phyloP scores from a whole-genome alignment of 2,329 filamentous ascomycete species.

The Hirsutella rhossiliensis region DNA sequence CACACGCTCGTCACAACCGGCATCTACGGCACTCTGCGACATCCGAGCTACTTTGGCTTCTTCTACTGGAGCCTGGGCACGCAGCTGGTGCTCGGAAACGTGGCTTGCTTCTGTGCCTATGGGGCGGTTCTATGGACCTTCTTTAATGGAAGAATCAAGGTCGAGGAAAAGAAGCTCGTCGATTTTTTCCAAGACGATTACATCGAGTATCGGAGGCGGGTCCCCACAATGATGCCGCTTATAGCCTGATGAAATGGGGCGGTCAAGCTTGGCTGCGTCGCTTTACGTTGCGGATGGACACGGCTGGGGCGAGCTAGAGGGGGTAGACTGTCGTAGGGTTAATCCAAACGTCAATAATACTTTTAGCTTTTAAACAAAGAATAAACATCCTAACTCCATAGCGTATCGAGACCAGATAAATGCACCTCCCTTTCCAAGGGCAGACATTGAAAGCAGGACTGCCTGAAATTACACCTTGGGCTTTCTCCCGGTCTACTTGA shows the following conservation, averaged over 20 bases:
- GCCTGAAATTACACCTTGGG: no score
- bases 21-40: conserved; percentile 63
- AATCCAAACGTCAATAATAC: neutral
- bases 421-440: no score
- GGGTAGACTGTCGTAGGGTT: neutral
- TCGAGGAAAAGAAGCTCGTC: conserved; percentile 68
- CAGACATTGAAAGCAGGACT: no score
- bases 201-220: conserved; percentile 55
- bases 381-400: neutral
- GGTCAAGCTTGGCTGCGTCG: neutral
- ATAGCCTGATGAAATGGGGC: conserved; percentile 11
- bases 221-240: conserved; percentile 72
- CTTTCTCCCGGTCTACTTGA: neutral
- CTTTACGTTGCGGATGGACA: neutral
- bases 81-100: conserved; percentile 80
- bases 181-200: conserved; percentile 82
- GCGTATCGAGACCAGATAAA: no score
- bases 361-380: neutral
- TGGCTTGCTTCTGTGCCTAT: conserved; percentile 65
- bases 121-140: conserved; percentile 71
- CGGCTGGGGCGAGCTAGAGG: neutral
- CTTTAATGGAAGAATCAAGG: conserved; percentile 60
- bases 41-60: conserved; percentile 95
- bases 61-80: conserved; percentile 98
- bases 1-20: conserved; percentile 78